Evolutionary conservation across 345 rosid genomes (phyloP).

Genomic region (Eucalyptus virginea): DNA sequence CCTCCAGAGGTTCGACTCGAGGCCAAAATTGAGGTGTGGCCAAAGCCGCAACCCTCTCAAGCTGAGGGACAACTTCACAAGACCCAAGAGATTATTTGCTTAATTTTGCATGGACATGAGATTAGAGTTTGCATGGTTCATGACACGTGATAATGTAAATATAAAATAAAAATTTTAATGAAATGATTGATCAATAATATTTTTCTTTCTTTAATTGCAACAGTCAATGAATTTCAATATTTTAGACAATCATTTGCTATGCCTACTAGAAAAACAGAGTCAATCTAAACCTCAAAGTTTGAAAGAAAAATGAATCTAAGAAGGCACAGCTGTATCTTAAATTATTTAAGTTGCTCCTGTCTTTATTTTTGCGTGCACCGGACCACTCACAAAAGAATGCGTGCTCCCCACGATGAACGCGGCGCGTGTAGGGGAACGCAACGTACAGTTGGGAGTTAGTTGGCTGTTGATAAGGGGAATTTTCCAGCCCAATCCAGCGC

Average conservation of each 20-base stretch:
- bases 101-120: rapidly evolving
- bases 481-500: conserved; percentile 28
- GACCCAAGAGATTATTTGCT: too few species aligned
- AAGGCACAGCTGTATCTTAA: not conserved
- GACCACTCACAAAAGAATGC: not conserved
- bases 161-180: not conserved
- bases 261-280: not conserved
- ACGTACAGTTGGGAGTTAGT: not conserved
- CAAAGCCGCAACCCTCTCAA: not conserved
- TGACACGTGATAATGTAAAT: not conserved
- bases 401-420: not conserved
- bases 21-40: not conserved
- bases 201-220: not conserved
- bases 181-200: not conserved
- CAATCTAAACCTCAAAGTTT: not conserved
- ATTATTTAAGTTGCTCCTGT: not conserved
- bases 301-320: not conserved
- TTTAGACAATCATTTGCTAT: not conserved
- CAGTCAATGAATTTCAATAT: not conserved
- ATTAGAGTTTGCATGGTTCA: too few species aligned
- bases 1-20: too few species aligned
- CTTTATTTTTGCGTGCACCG: not conserved
- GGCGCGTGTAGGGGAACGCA: not conserved
- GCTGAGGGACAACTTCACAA: not conserved
- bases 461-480: conserved; percentile 1